phyloP scores from a whole-genome alignment of 768 basidiomycete species.

The Leucosporidium scottii region DNA sequence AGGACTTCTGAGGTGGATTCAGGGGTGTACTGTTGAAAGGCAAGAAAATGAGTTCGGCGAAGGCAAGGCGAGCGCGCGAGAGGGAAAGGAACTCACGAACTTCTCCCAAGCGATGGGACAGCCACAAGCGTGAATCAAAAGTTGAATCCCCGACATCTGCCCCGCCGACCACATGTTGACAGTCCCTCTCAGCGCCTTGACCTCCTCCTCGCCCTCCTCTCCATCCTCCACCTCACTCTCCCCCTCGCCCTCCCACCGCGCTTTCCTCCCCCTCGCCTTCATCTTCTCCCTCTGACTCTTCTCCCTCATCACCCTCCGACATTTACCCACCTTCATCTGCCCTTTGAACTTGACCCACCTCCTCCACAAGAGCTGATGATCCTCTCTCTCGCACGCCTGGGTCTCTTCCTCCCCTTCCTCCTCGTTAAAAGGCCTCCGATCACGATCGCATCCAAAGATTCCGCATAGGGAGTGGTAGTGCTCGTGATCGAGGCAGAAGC shows the following conservation, averaged over 20 bases:
- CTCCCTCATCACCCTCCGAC: too few relatives aligned
- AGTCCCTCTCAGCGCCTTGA: too few relatives aligned
- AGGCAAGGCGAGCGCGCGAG: background rate
- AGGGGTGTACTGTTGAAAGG: background rate
- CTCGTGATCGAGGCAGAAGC: constrained; percentile 15
- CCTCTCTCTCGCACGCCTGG: constrained; percentile 9
- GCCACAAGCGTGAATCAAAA: too few relatives aligned
- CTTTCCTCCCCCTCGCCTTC: background rate
- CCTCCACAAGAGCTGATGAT: constrained; percentile 3
- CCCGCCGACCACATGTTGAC: too few relatives aligned
- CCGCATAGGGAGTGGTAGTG: constrained; percentile 8
- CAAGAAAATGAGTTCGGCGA: background rate
- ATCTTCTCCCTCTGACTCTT: background rate
- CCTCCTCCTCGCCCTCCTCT: background rate
- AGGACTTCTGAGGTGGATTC: constrained; percentile 8
- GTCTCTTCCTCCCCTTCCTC: background rate
- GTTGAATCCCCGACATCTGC: too few relatives aligned
- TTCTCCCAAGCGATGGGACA: too few relatives aligned
- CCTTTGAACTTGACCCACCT: background rate
- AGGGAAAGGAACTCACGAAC: background rate
- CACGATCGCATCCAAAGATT: background rate
- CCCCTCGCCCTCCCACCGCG: background rate
- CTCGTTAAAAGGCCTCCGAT: background rate
- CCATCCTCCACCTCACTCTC: background rate
- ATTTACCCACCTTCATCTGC: background rate